These are phyloP conservation scores for Halophytophthora batemanensis DNA, from an alignment of 352 stramenopile species.

Conservation along the genomic window DNA sequence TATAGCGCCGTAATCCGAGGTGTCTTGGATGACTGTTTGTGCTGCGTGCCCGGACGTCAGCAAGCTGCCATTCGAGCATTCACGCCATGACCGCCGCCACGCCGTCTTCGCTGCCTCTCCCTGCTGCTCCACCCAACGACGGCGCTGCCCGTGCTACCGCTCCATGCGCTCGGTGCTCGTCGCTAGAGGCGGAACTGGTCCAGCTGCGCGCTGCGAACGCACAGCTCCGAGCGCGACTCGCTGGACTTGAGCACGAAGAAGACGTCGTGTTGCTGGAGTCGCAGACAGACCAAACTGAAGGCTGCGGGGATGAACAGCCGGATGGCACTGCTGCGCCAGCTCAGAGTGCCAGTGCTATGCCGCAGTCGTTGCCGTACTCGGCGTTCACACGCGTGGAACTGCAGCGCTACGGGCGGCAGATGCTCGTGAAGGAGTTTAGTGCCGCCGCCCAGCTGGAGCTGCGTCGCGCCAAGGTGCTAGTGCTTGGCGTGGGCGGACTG, in stretches of 20 bases:
- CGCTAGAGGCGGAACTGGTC: slow-evolving; percentile 20
- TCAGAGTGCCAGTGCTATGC: no score
- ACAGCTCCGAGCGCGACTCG: slow-evolving; percentile 17
- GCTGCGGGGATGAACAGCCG: not conserved
- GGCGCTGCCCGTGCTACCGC: not conserved
- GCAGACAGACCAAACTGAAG: not conserved
- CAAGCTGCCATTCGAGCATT: no score
- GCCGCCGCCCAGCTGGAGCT: slow-evolving; percentile 86
- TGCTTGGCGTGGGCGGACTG: slow-evolving; percentile 95
- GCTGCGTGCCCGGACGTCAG: no score
- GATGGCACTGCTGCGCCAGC: not conserved
- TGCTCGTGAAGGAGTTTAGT: slow-evolving; percentile 93
- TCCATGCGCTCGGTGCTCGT: slow-evolving; percentile 25
- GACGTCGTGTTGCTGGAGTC: not conserved
- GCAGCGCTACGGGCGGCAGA: slow-evolving; percentile 93
- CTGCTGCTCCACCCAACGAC: not conserved
- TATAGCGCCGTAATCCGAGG: no score
- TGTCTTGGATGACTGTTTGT: no score
- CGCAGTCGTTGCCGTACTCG: slow-evolving; percentile 20
- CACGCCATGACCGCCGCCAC: not conserved
- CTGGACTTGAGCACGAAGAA: not conserved
- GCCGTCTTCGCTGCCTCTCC: not conserved
- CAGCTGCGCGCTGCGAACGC: slow-evolving; percentile 26
- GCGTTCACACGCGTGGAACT: slow-evolving; percentile 46
- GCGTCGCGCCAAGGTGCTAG: slow-evolving; percentile 67